Evolutionary conservation across 2,329 filamentous ascomycete genomes (phyloP), one percentile per base, ranked within the genome.

Genomic region (Aspergillus proliferans): DNA sequence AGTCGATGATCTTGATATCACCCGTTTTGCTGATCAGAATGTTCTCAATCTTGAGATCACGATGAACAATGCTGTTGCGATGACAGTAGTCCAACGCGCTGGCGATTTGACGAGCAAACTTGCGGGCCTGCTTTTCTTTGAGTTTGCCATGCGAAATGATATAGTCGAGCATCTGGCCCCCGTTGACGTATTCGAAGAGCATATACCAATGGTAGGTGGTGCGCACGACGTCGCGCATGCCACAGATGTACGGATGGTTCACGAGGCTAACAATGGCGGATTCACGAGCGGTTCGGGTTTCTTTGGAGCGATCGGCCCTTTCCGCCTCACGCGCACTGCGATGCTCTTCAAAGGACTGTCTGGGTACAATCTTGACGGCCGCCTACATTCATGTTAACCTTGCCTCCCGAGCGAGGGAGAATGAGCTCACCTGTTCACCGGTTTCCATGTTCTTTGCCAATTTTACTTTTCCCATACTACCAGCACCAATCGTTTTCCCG

Each of bases 121-220:
- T 97, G 62, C 93, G 85, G 7, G 93, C 93, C 71, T 95, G 92
- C 72, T 97, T 97, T 74, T 98, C 93, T 77, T 97, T 97, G 55
- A 98, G 77, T 63, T 94, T 88, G 50, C 92, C 93, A 64, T 98
- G 93, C 3, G 91, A 96, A 66, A 98, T 98, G 69, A 98, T 98
- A 72, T 97, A 98, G 74, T 98, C 93, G 53, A 98, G 83, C 93
- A 98, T 97, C 73, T 98, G 93, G 15, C 93, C 93, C 43, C 93
- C 93, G 65, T 98, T 96, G 70, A 98, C 93, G 69, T 93, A 96
- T 73, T 98, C 93, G 65, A 95, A 98, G 46, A 98, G 83, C 93
- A 98, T 98, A 72, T 98, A 98, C 93, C 93, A 98, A 71, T 98
- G 93, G 68, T 96, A 93, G 63, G 93, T 92, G 45, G 93, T 97